Conservation (phyloP, 2,329 filamentous ascomycete species). For the Diplodia seriata region DNA sequence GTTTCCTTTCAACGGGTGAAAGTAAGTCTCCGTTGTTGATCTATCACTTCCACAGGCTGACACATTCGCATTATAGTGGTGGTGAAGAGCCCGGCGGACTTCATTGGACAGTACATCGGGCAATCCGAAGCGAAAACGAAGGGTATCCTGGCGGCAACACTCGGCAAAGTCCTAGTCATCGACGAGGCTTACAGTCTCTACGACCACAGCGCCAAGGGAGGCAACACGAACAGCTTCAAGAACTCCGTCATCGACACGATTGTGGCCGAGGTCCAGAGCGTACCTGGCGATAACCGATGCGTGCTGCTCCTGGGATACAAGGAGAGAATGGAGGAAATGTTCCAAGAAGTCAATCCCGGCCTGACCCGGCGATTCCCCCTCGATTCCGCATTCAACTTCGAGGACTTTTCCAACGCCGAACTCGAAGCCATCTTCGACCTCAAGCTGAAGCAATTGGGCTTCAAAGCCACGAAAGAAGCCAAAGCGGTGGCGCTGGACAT, state of each 20-base stretch:
- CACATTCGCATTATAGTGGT: conserved; percentile 58
- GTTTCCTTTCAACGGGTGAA: conserved; percentile 71
- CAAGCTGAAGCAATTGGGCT: conserved; percentile 66
- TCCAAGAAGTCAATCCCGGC: conserved; percentile 76
- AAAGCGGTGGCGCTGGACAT: conserved; percentile 64
- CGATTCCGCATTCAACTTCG: conserved; percentile 68
- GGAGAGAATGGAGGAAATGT: conserved; percentile 73
- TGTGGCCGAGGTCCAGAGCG: conserved; percentile 74
- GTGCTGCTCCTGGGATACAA: conserved; percentile 75
- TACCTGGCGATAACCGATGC: conserved; percentile 73
- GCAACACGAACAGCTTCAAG: conserved; percentile 56
- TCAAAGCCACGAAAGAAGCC: conserved; percentile 60
- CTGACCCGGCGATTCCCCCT: conserved; percentile 70
- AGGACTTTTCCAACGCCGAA: conserved; percentile 69
- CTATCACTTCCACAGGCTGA: not conserved
- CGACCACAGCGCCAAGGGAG: conserved; percentile 36
- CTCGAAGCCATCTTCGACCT: conserved; percentile 65
- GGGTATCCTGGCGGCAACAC: conserved; percentile 68
- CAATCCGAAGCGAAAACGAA: conserved; percentile 75
- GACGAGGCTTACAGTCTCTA: conserved; percentile 79
- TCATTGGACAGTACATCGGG: conserved; percentile 69
- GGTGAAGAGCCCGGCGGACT: conserved; percentile 75
- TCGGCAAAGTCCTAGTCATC: conserved; percentile 79
- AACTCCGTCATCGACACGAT: conserved; percentile 75
- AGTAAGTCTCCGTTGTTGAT: conserved; percentile 51